phyloP scores from a whole-genome alignment of 2,329 filamentous ascomycete genomes.

The Hypomyces rosellus region DNA sequence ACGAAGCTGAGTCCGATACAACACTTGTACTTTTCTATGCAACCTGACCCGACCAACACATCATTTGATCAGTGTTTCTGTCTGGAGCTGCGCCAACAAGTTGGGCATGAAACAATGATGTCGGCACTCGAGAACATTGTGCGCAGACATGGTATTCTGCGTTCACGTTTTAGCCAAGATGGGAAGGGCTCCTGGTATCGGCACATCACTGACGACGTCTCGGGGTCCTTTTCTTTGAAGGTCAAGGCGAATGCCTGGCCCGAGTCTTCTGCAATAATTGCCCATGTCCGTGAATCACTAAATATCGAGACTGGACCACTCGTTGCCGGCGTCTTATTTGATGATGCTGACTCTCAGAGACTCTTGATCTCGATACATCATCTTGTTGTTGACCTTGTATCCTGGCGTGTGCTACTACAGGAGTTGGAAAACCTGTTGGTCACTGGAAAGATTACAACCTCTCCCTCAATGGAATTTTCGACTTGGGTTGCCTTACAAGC shows the following conservation, averaged over 20 bases:
- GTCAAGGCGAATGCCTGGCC: background rate
- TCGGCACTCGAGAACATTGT: background rate
- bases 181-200: background rate
- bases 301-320: conserved; percentile 2
- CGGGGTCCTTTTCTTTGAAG: background rate
- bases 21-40: background rate
- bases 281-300: background rate
- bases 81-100: background rate
- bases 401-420: conserved; percentile 12
- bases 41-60: background rate
- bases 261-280: background rate
- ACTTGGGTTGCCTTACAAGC: background rate
- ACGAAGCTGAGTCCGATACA: conserved; percentile 6
- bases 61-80: conserved; percentile 9
- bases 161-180: background rate
- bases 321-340: background rate
- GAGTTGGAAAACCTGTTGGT: conserved; percentile 9
- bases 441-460: background rate
- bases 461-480: background rate
- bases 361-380: conserved; percentile 11
- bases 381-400: conserved; percentile 14
- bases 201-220: background rate
- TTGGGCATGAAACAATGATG: background rate
- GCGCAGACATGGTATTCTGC: background rate
- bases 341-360: background rate